These are phyloP conservation scores for Dacryopinax spathularia DNA, from an alignment of 768 basidiomycete species.

Conservation along the genomic window DNA sequence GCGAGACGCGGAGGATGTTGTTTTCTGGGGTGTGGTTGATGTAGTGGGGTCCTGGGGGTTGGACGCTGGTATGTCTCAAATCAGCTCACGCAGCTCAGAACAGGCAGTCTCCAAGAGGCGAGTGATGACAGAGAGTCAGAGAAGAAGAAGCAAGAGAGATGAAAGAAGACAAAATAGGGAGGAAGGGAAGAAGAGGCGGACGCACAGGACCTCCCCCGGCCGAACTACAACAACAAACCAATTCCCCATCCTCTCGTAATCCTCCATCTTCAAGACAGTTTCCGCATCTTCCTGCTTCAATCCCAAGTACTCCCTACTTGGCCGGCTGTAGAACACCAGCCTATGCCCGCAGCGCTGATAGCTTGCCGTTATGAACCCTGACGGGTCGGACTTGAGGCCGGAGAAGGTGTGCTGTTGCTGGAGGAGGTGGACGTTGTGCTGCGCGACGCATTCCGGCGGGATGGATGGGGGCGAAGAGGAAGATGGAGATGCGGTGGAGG, in stretches of 20 bases:
- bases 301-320: neutral
- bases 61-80: neutral
- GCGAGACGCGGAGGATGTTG: neutral
- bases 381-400: neutral
- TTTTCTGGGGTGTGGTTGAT: neutral
- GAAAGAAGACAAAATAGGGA: no score
- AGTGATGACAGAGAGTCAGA: no score
- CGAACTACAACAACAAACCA: neutral
- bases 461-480: neutral
- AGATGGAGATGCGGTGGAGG: no score
- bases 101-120: no score
- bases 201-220: neutral
- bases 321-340: neutral
- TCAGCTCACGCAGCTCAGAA: no score
- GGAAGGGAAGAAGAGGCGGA: neutral
- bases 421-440: neutral
- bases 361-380: neutral
- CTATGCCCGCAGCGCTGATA: neutral
- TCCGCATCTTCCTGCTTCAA: neutral
- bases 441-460: neutral
- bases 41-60: neutral
- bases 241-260: neutral
- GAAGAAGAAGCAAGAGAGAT: no score
- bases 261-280: neutral
- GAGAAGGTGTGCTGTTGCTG: neutral